Percentiles rank a stretch among this genome's conserved stretches.
Evolutionary conservation across 2,329 filamentous ascomycete species (phyloP).

Genomic region (Rhynchosporium secalis): DNA sequence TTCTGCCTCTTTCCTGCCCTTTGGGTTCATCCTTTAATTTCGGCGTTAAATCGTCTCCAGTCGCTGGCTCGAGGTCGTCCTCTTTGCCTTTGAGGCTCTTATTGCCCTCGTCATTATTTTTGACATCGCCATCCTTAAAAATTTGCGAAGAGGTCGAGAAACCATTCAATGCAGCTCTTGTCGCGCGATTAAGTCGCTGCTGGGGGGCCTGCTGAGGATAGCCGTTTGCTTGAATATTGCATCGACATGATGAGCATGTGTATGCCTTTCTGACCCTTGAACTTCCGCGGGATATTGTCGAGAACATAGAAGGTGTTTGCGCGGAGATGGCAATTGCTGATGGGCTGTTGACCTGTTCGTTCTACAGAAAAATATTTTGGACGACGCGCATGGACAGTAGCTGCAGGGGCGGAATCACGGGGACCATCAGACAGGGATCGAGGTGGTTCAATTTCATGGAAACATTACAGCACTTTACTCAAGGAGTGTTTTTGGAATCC

Average conservation of each 20-base stretch:
- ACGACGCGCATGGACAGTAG: background rate
- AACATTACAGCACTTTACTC: no score
- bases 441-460: no score
- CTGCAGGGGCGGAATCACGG: no score
- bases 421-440: background rate
- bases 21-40: no score
- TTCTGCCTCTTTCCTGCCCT: background rate
- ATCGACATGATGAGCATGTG: conserved; percentile 33
- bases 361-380: conserved; percentile 3
- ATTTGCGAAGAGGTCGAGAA: conserved; percentile 14
- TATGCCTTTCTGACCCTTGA: conserved; percentile 27
- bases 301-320: conserved; percentile 28
- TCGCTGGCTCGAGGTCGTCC: background rate
- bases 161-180: background rate
- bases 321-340: background rate
- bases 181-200: conserved; percentile 12
- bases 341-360: background rate
- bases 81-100: no score
- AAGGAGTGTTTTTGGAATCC: no score
- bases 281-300: conserved; percentile 31
- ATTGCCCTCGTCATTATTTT: background rate
- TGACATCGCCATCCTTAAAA: background rate
- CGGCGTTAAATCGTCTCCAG: background rate
- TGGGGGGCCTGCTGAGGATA: conserved; percentile 1
- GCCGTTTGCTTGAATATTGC: conserved; percentile 17